Evolutionary conservation across 1,284 basidiomycete species (phyloP).

Genomic region (Irpex rosettiformis): DNA sequence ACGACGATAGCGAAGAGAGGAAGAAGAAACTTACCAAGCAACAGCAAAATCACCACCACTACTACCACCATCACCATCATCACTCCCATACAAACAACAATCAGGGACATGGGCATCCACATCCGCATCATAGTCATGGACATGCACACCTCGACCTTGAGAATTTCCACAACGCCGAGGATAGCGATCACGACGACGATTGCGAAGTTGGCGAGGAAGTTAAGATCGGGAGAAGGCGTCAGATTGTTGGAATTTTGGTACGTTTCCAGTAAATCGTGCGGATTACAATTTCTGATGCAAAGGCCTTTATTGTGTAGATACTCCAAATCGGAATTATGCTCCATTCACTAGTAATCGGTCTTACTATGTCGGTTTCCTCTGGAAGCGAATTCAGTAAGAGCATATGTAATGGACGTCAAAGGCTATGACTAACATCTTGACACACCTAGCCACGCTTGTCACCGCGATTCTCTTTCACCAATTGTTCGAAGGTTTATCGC

Average conservation of each 20-base stretch:
- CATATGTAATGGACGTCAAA: neutral
- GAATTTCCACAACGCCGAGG: constrained; percentile 17
- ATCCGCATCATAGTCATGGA: constrained; percentile 16
- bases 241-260: constrained; percentile 64
- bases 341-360: constrained; percentile 75
- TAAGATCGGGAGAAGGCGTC: constrained; percentile 48
- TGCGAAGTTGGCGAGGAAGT: constrained; percentile 26
- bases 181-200: constrained; percentile 15
- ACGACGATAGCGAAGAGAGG: constrained; percentile 8
- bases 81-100: constrained; percentile 19
- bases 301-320: constrained; percentile 39
- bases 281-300: neutral
- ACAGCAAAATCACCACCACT: constrained; percentile 9
- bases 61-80: constrained; percentile 17
- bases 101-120: constrained; percentile 18
- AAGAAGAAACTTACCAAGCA: neutral
- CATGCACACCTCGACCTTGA: constrained; percentile 29
- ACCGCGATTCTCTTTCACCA: constrained; percentile 78
- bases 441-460: constrained; percentile 56
- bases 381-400: constrained; percentile 68
- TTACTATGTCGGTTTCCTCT: constrained; percentile 65
- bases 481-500: constrained; percentile 74
- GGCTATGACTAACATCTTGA: constrained; percentile 1
- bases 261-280: constrained; percentile 17
- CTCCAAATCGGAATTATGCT: constrained; percentile 79